A percentile compares a stretch with the other conserved stretches of the same genome.
Evolutionary conservation across 2,329 filamentous ascomycete species (phyloP).

Genomic region (Xylariaceae sp.): DNA sequence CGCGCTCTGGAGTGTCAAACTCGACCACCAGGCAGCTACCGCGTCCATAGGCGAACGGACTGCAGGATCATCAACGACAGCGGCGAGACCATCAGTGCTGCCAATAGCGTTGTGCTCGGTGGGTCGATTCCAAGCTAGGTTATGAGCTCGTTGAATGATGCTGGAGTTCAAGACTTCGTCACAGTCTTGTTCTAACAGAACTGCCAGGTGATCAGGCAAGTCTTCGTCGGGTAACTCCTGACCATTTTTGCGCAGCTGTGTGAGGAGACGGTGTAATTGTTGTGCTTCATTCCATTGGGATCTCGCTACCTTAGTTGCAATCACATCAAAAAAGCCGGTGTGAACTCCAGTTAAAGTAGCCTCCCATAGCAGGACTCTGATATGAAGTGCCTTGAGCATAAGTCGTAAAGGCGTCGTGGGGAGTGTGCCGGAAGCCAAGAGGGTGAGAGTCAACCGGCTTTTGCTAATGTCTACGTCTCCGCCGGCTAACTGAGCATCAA

Average conservation of each 20-base stretch:
- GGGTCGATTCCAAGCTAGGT: constrained; percentile 81
- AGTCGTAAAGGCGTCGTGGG: constrained; percentile 78
- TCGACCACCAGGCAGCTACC: constrained; percentile 88
- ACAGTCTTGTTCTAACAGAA: constrained; percentile 74
- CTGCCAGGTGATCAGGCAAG: constrained; percentile 73
- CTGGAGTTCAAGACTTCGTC: constrained; percentile 76
- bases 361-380: constrained; percentile 85
- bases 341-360: constrained; percentile 63
- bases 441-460: constrained; percentile 77
- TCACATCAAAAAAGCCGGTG: constrained; percentile 61
- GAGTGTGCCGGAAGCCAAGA: constrained; percentile 83
- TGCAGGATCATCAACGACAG: constrained; percentile 79
- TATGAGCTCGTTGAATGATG: constrained; percentile 82
- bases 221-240: constrained; percentile 57
- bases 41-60: constrained; percentile 87
- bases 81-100: constrained; percentile 71
- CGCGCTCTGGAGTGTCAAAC: constrained; percentile 65
- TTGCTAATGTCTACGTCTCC: constrained; percentile 88
- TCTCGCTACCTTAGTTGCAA: constrained; percentile 71
- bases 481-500: constrained; percentile 88
- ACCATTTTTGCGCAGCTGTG: constrained; percentile 41
- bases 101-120: constrained; percentile 64
- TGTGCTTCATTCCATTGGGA: constrained; percentile 81
- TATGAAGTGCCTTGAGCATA: constrained; percentile 90
- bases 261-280: constrained; percentile 53